phyloP scores from a whole-genome alignment of 2,329 filamentous ascomycete species.

The Dothideomycetes sp. region DNA sequence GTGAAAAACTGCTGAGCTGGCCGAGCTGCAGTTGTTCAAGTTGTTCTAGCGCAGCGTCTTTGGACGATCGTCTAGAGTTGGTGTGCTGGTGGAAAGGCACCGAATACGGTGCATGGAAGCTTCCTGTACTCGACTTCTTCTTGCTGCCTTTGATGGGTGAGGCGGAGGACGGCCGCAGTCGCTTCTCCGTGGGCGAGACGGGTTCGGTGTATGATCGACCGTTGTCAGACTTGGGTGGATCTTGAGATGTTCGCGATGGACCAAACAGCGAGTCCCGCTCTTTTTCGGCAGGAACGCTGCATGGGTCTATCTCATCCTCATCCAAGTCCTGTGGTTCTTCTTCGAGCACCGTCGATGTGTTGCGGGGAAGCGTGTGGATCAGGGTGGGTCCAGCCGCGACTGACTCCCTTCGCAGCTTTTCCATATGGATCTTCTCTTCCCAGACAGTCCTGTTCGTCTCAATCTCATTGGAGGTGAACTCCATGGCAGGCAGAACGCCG shows the following conservation, averaged over 20 bases:
- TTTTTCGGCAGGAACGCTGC: too few relatives aligned
- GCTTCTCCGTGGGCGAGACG: slow-evolving; percentile 3
- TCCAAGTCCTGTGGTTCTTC: slow-evolving; percentile 23
- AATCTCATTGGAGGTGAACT: slow-evolving; percentile 75
- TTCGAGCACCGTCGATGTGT: slow-evolving; percentile 23
- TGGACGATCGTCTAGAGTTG: slow-evolving; percentile 26
- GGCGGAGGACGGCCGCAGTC: slow-evolving; percentile 5
- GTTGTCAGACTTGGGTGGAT: slow-evolving; percentile 5
- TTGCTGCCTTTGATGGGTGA: slow-evolving; percentile 9
- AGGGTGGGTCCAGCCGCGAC: slow-evolving; percentile 16
- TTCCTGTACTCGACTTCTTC: slow-evolving; percentile 4
- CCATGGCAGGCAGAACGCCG: slow-evolving; percentile 75
- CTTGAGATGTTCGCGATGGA: slow-evolving; percentile 9
- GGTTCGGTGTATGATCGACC: slow-evolving; percentile 1
- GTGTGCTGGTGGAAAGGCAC: slow-evolving; percentile 19
- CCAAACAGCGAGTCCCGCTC: slow-evolving; percentile 16
- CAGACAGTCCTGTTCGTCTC: slow-evolving; percentile 67
- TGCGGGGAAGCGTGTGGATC: slow-evolving; percentile 16
- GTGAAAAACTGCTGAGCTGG: slow-evolving; percentile 14
- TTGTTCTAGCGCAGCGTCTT: slow-evolving; percentile 28
- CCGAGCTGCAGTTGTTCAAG: slow-evolving; percentile 21
- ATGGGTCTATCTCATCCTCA: slow-evolving; percentile 22
- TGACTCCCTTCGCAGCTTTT: slow-evolving; percentile 42
- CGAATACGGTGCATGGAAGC: slow-evolving; percentile 10
- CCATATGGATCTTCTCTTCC: slow-evolving; percentile 56